phyloP scores from a whole-genome alignment of 768 basidiomycete genomes.

The Holtermanniella nyarrowii region DNA sequence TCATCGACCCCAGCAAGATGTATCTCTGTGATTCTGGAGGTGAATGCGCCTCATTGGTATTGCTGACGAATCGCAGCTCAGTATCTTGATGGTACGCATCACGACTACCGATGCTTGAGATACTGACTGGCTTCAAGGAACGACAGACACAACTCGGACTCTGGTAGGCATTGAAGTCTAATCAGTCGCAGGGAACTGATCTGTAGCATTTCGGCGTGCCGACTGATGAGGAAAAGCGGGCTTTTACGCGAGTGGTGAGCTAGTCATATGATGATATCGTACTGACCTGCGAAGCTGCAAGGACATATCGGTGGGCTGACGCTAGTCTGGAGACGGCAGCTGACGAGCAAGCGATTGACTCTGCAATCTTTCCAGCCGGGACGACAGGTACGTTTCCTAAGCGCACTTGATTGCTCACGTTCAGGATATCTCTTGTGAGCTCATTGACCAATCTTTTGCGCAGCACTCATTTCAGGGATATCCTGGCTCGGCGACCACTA shows the following conservation, averaged over 20 bases:
- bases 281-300: constrained; percentile 19
- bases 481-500: constrained; percentile 15
- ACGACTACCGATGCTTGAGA: neutral
- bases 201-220: constrained; percentile 78
- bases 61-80: constrained; percentile 48
- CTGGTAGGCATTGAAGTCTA: constrained; percentile 49
- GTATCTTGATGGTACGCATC: constrained; percentile 55
- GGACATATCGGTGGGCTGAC: constrained; percentile 28
- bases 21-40: constrained; percentile 84
- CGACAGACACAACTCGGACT: constrained; percentile 88
- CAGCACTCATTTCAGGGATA: constrained; percentile 40
- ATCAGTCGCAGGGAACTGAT: no score
- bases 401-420: neutral
- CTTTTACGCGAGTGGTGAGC: constrained; percentile 69
- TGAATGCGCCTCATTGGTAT: constrained; percentile 20
- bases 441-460: constrained; percentile 57
- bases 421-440: constrained; percentile 48
- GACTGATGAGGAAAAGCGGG: constrained; percentile 66
- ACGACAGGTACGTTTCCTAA: constrained; percentile 38
- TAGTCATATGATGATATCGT: constrained; percentile 45
- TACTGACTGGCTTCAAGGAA: constrained; percentile 43
- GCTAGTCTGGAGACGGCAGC: neutral
- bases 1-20: constrained; percentile 53
- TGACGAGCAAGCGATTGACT: constrained; percentile 56
- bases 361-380: constrained; percentile 62